Base-by-base conservation (phyloP, 2,329 filamentous ascomycete species). In the Ophiostoma ulmi region DNA sequence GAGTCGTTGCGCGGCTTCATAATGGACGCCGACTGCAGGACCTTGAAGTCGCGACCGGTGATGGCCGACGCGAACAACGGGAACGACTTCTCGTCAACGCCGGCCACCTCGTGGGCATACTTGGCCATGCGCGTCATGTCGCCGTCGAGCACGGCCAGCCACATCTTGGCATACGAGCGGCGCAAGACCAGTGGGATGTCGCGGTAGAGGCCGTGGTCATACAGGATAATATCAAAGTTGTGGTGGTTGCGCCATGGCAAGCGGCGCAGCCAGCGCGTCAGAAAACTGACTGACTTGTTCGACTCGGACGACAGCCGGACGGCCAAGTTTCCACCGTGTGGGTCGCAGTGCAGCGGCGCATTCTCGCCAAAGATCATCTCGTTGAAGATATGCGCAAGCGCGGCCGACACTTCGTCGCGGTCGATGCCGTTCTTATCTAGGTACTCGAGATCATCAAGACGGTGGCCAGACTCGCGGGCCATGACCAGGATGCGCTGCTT, bases 321-420 rank as follows among this genome's bases (percentile, higher is more conserved):
- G 31, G 95, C 94, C 70, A 99, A 91, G 77, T 99, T 99, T 65
- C 95, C 95, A 67, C 94, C 95, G 77, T 99, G 95, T 0, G 95
- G 95, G 78, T 99, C 95, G 80, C 95, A 99, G 81, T 99, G 95
- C 55, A 99, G 82, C 0, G 95, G 93, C 0, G 94, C 94, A 72
- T 90, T 86, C 69, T 90, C 87, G 67, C 94, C 94, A 75, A 99
- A 99, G 75, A 99, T 97, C 95, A 99, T 99, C 79, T 98, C 94
- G 83, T 99, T 99, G 85, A 99, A 99, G 72, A 99, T 93, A 72
- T 90, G 89, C 0, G 95, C 91, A 4, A 99, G 84, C 0, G 93
- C 91, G 1, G 94, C 94, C 0, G 94, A 97, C 5, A 99, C 95
- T 80, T 98, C 94, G 77, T 98, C 95, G 26, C 95, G 89, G 79